Evolutionary conservation across 768 basidiomycete species (phyloP).

Genomic region (Crepidotus variabilis): DNA sequence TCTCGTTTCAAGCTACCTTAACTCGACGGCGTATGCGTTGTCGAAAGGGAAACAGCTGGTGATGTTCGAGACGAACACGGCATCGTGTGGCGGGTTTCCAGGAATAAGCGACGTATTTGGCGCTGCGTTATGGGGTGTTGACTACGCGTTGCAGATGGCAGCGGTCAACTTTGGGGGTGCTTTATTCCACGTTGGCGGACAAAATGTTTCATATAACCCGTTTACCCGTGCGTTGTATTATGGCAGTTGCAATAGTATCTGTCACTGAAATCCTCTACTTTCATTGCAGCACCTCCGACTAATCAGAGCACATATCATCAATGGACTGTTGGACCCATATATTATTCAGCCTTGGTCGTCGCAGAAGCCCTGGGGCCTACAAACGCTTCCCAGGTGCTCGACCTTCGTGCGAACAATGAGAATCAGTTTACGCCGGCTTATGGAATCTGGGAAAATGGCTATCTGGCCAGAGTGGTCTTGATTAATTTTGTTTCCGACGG

Average conservation of each 20-base stretch:
- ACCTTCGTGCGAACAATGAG: slow-evolving; percentile 49
- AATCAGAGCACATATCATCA: slow-evolving; percentile 56
- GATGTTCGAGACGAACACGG: slow-evolving; percentile 73
- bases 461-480: slow-evolving; percentile 56
- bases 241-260: neutral
- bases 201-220: slow-evolving; percentile 58
- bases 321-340: slow-evolving; percentile 77
- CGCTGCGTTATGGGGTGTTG: slow-evolving; percentile 61
- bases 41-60: slow-evolving; percentile 41
- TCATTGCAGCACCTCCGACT: slow-evolving; percentile 43
- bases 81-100: slow-evolving; percentile 65
- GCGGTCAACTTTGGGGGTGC: slow-evolving; percentile 48
- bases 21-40: slow-evolving; percentile 42
- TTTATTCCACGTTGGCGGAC: slow-evolving; percentile 57
- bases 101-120: slow-evolving; percentile 62
- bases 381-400: slow-evolving; percentile 60
- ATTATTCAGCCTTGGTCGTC: slow-evolving; percentile 68
- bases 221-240: slow-evolving; percentile 42
- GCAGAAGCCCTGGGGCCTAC: slow-evolving; percentile 67
- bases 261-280: neutral
- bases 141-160: slow-evolving; percentile 59
- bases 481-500: slow-evolving; percentile 70
- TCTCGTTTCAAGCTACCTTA: slow-evolving; percentile 48
- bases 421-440: slow-evolving; percentile 62
- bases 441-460: slow-evolving; percentile 69